A percentile compares a stretch with the other conserved stretches of the same genome.
Evolutionary conservation across 495 filamentous ascomycete species (phyloP).

Genomic region (Podospora pseudoanserina): DNA sequence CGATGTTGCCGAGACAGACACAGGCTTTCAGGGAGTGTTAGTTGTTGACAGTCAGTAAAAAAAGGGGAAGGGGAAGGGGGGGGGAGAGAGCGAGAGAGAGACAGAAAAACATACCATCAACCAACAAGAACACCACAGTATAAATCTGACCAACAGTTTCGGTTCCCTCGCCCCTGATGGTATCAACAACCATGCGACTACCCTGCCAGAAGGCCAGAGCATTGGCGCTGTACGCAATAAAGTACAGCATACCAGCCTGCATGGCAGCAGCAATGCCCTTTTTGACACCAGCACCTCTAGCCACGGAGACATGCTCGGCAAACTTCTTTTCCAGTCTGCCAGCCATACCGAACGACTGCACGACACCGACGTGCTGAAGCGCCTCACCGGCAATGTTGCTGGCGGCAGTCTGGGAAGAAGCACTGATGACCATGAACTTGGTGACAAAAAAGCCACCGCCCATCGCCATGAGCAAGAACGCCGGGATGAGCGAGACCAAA

Average conservation of each 20-base stretch:
- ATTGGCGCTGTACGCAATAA: constrained; percentile 81
- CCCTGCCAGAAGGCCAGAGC: constrained; percentile 93
- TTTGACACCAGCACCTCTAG: constrained; percentile 51
- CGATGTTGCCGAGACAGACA: constrained; percentile 75
- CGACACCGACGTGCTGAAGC: constrained; percentile 44
- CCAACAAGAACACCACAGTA: constrained; percentile 31
- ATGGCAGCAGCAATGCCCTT: constrained; percentile 57
- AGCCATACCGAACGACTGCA: constrained; percentile 49
- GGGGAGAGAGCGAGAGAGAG: constrained; percentile 46
- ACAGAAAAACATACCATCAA: constrained; percentile 34
- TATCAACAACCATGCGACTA: constrained; percentile 65
- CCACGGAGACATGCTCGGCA: constrained; percentile 41
- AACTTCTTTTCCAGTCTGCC: constrained; percentile 52
- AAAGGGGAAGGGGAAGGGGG: too few relatives aligned
- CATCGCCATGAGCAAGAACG: constrained; percentile 62
- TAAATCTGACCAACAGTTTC: constrained; percentile 28
- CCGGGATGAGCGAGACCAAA: constrained; percentile 58
- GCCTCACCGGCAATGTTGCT: constrained; percentile 46
- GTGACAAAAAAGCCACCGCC: constrained; percentile 58
- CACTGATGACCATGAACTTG: constrained; percentile 53
- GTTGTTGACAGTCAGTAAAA: constrained; percentile 37
- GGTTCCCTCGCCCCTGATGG: constrained; percentile 43
- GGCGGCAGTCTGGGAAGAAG: constrained; percentile 43
- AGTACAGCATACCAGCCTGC: constrained; percentile 64
- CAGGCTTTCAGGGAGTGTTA: constrained; percentile 63